These are phyloP conservation scores for Penicillium glabrum DNA, from an alignment of 2,329 filamentous ascomycete species.

Conservation along the genomic window DNA sequence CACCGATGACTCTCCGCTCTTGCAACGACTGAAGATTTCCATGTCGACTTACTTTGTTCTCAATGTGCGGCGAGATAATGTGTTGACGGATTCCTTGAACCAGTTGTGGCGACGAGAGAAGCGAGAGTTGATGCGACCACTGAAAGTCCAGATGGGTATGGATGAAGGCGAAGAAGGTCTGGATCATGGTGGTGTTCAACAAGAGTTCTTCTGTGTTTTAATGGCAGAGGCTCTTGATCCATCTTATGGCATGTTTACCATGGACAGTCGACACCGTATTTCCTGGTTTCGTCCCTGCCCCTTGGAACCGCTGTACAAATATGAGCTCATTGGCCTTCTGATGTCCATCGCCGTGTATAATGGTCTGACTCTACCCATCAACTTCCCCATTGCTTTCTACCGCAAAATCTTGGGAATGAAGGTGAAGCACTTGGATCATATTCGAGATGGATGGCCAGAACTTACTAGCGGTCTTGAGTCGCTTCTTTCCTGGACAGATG, in stretches of 20 bases:
- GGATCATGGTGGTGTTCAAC: conserved; percentile 92
- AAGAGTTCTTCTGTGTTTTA: conserved; percentile 89
- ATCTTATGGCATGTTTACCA: conserved; percentile 73
- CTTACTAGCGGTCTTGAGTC: conserved; percentile 71
- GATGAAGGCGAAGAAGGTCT: conserved; percentile 82
- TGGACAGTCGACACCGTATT: conserved; percentile 73
- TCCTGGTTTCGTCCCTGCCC: conserved; percentile 86
- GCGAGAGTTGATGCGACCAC: conserved; percentile 75
- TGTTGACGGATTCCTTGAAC: conserved; percentile 75
- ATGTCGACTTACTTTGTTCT: conserved; percentile 71
- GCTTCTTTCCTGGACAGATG: conserved; percentile 77
- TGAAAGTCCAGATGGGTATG: conserved; percentile 85
- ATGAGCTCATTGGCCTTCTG: conserved; percentile 83
- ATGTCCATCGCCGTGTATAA: conserved; percentile 91
- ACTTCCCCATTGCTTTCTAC: conserved; percentile 83
- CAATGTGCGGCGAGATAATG: conserved; percentile 64
- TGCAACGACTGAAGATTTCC: conserved; percentile 64
- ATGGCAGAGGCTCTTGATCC: conserved; percentile 78
- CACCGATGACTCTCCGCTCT: conserved; percentile 61
- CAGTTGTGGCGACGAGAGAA: conserved; percentile 86
- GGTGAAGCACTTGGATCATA: conserved; percentile 70
- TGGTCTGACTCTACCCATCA: conserved; percentile 84
- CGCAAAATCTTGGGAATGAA: conserved; percentile 71
- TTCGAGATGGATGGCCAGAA: conserved; percentile 84
- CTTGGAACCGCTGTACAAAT: conserved; percentile 82